These are phyloP conservation scores for Colletotrichum echinochloae DNA, from an alignment of 2,329 filamentous ascomycete species.

Conservation along the genomic window DNA sequence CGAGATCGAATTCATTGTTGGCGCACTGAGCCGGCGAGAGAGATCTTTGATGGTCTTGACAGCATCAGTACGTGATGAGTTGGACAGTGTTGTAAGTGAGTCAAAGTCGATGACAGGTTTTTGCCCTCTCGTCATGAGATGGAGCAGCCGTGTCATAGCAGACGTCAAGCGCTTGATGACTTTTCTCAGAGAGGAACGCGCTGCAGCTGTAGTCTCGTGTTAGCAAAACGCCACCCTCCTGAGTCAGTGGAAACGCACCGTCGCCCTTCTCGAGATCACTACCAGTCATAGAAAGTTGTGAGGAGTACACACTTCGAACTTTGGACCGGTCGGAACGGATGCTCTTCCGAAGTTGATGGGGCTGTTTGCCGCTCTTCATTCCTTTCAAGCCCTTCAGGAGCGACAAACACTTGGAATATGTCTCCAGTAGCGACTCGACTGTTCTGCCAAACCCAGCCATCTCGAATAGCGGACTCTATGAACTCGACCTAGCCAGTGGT, in stretches of 20 bases:
- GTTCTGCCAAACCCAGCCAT: constrained; percentile 58
- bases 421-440: constrained; percentile 59
- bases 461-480: background rate
- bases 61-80: constrained; percentile 60
- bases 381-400: constrained; percentile 53
- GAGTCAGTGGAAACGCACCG: constrained; percentile 50
- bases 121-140: constrained; percentile 49
- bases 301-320: constrained; percentile 58
- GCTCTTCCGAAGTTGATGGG: constrained; percentile 49
- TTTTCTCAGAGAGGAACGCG: constrained; percentile 54
- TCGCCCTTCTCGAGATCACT: constrained; percentile 60
- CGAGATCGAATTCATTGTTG: constrained; percentile 9
- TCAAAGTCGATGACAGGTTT: constrained; percentile 57
- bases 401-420: constrained; percentile 60
- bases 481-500: background rate
- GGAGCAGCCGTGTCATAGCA: constrained; percentile 55
- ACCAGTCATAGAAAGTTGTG: constrained; percentile 55
- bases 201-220: constrained; percentile 48
- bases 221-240: background rate
- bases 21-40: constrained; percentile 50
- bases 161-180: constrained; percentile 58
- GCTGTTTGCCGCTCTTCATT: constrained; percentile 37
- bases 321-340: constrained; percentile 55
- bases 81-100: constrained; percentile 60
- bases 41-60: constrained; percentile 62